Base-by-base conservation (phyloP, 2,329 filamentous ascomycete species). In the Monosporascus sp. region DNA sequence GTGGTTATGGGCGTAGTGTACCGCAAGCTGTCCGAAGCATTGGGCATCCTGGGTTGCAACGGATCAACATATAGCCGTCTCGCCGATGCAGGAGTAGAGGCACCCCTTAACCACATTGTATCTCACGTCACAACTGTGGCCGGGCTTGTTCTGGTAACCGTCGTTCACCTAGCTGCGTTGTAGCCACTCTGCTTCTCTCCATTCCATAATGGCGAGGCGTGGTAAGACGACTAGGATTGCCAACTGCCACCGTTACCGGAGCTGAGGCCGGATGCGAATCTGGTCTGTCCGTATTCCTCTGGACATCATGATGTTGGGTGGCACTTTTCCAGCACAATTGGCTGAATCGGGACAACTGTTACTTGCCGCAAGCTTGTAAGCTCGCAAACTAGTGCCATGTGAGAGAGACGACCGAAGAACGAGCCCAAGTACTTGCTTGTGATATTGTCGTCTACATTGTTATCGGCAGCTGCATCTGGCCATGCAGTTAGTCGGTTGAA, bases 401-500 rank as follows among this genome's bases (percentile, higher is more conserved):
- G 72, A 5, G 72, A 5, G 72, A 80, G 54, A 78, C 79, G 0
- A 77, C 82, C 51, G 78, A 78, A 1, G 53, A 70, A 76, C 38
- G 78, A 76, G 2, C 81, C 74, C 59, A 80, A 75, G 1, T 77
- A 74, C 58, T 76, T 74, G 2, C 58, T 68, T 82, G 79, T 61
- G 79, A 78, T 1, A 81, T 82, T 54, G 77, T 82, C 0, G 77
- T 80, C 56, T 79, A 82, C 62, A 78, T 79, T 1, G 70, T 74
- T 3, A 82, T 82, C 52, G 78, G 82, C 61, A 77, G 66, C 2
- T 76, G 74, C 55, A 73, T 75, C 15, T 74, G 77, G 57, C 58
- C 81, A 15, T 72, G 75, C 58, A 60, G 66, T 22, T 57, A 78
- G 49, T 62, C 74, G 41, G 48, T 62, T 11, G 57, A 68, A 39